A percentile compares a stretch with the other conserved stretches of the same genome.
These are phyloP conservation scores for Cladosporium austrohemisphaericum DNA, from an alignment of 2,329 filamentous ascomycete species.

Conservation along the genomic window DNA sequence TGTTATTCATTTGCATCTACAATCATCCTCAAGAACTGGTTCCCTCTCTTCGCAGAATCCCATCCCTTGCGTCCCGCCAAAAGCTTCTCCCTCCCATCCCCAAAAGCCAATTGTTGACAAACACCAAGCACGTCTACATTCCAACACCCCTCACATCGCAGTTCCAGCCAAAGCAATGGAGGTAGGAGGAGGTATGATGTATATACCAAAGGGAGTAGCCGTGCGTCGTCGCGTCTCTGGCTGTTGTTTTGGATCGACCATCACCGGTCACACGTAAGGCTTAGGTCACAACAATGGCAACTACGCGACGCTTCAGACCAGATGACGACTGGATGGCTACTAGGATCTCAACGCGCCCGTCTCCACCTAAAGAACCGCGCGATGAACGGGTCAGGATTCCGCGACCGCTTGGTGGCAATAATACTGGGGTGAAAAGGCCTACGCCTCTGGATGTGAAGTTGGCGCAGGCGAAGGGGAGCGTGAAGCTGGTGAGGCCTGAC, in stretches of 20 bases:
- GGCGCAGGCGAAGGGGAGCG: not conserved
- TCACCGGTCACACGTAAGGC: too few species aligned
- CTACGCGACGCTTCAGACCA: conserved; percentile 10
- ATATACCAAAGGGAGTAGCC: too few species aligned
- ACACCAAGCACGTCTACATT: not conserved
- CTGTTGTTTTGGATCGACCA: not conserved
- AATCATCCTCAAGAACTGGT: too few species aligned
- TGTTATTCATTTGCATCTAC: too few species aligned
- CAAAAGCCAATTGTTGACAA: not conserved
- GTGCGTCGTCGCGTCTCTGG: too few species aligned
- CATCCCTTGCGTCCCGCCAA: not conserved
- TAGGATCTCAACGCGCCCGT: conserved; percentile 15
- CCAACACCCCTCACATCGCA: not conserved
- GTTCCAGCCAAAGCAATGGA: too few species aligned
- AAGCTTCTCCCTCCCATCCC: too few species aligned
- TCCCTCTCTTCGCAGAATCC: too few species aligned
- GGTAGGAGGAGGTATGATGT: not conserved
- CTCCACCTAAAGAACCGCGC: conserved; percentile 14
- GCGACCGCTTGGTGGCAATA: not conserved
- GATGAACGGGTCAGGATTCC: conserved; percentile 18
- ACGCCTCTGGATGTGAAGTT: not conserved
- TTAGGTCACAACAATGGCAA: conserved; percentile 2
- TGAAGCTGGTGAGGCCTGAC: not conserved
- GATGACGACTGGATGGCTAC: conserved; percentile 20
- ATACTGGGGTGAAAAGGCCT: not conserved